Evolutionary conservation across 2,329 filamentous ascomycete genomes (phyloP), one percentile per base, ranked within the genome.

Genomic region (Aquanectria penicillioides): DNA sequence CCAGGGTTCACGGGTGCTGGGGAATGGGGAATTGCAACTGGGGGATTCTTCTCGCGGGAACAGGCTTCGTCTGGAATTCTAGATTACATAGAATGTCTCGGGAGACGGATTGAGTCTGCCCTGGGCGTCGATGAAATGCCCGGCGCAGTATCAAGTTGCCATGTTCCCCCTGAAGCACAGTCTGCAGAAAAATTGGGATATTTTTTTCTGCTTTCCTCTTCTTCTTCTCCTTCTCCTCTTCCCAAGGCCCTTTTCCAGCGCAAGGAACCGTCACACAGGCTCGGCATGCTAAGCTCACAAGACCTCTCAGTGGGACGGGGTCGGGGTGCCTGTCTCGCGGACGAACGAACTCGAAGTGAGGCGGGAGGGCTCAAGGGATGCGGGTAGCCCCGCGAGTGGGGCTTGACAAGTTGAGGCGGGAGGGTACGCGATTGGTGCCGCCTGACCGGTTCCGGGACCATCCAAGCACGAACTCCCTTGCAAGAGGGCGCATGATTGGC

Each of bases 361-460:
- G 68, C 66, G 64, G 61, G 59, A 69, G 57, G 60, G 58, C 62
- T 64, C 65, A 69, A 66, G 65, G 64, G 65, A 70, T 62, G 55
- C 67, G 68, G 68, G 68, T 69, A 68, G 66, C 63, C 64, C 64
- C 68, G 66, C 64, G 48, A 46, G 68, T 67, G 68, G 68, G 68
- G 63, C 59, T 46, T 17, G 43, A 46, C 40, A 57, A 64, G 63
- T 65, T 60, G 57, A 66, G 64, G 63, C 68, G 68, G 68, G 65
- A 70, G 59, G 47, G 63, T 59, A 67, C 66, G 68, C 65, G 68
- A 70, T 70, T 70, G 68, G 68, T 70, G 66, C 68, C 68, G 51
- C 46, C 61, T 63, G 65, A 67, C 63, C 68, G 68, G 68, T 70
- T 70, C 68, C 48, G 64, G 65, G 55, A 61, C 58, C 37, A 44